Evolutionary conservation across 2,329 filamentous ascomycete genomes (phyloP), one percentile per base, ranked within the genome.

Genomic region (Microdochium paspali): DNA sequence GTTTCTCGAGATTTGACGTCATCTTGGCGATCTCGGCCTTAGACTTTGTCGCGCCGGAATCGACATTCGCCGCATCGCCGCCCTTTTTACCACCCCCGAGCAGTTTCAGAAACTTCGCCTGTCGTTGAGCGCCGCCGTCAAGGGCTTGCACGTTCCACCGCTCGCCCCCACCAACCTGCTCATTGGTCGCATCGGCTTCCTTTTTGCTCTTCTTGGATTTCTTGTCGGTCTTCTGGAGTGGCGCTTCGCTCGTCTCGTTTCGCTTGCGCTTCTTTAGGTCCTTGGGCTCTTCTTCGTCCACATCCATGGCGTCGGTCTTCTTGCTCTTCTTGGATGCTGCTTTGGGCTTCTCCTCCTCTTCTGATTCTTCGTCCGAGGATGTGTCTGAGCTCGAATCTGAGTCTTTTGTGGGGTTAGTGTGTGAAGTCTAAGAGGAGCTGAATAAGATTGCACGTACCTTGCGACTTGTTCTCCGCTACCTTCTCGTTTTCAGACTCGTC

Each of bases 91-190:
- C 75, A 2, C 66, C 73, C 20, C 77, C 77, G 3, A 82, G 66
- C 1, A 82, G 70, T 26, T 74, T 68, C 55, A 80, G 61, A 51
- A 80, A 80, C 62, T 82, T 82, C 50, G 66, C 64, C 54, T 79
- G 74, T 12, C 78, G 68, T 44, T 66, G 65, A 18, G 64, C 54
- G 21, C 72, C 75, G 26, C 78, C 78, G 32, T 70, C 71, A 28
- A 82, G 66, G 28, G 65, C 70, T 18, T 65, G 59, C 24, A 79
- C 73, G 50, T 78, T 76, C 76, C 76, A 80, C 51, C 71, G 64
- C 57, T 72, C 73, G 3, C 56, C 60, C 7, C 47, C 52, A 20
- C 58, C 60, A 13, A 61, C 50, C 18, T 54, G 46, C 3, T 53
- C 25, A 10, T 51, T 31, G 5, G 54, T 45, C 23, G 57, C 48